Conservation (phyloP, 2,329 filamentous ascomycete species). For the Clarireedia homoeocarpa region DNA sequence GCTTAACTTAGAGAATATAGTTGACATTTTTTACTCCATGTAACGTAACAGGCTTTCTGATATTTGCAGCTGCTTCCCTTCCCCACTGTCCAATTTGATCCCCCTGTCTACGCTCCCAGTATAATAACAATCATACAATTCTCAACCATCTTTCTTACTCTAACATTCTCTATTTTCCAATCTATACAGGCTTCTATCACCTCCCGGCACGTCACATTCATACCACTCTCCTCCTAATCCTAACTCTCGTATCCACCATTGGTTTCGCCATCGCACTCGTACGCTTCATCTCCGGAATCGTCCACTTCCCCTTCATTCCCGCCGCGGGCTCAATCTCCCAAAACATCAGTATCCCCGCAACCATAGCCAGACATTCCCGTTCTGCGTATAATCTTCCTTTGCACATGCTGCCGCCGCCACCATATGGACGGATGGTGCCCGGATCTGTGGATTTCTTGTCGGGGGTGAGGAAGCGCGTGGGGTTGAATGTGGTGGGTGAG, state of each 20-base stretch:
- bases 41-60: no score
- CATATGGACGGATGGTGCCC: conserved; percentile 39
- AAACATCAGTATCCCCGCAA: conserved; percentile 43
- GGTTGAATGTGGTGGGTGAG: conserved; percentile 35
- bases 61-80: no score
- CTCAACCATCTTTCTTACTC: background rate
- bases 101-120: background rate
- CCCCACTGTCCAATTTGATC: no score
- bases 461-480: conserved; percentile 36
- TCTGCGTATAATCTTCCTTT: conserved; percentile 44
- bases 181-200: background rate
- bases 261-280: conserved; percentile 44
- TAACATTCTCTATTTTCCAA: background rate
- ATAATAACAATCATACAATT: background rate
- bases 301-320: conserved; percentile 32
- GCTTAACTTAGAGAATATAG: no score
- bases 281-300: conserved; percentile 41
- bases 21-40: no score
- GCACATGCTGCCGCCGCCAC: conserved; percentile 40
- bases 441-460: background rate
- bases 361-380: conserved; percentile 40
- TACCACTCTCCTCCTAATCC: conserved; percentile 36
- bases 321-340: conserved; percentile 47
- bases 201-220: background rate
- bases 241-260: conserved; percentile 43